phyloP scores from a whole-genome alignment of 768 basidiomycete genomes.

The Trametes cingulata region DNA sequence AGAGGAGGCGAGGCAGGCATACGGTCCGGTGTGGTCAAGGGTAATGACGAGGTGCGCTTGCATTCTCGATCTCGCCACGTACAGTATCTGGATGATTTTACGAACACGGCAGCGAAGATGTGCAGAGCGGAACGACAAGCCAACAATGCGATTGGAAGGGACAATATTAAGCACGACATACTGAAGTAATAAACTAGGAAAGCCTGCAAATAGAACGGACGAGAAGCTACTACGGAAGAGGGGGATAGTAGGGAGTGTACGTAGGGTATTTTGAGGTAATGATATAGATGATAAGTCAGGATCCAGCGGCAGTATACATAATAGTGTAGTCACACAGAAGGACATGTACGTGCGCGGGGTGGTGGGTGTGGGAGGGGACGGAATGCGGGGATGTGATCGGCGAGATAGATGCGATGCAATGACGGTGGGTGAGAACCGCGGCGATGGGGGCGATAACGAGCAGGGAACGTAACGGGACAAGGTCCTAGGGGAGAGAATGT shows the following conservation, averaged over 20 bases:
- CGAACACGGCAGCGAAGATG: background rate
- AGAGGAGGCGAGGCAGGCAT: too few relatives aligned
- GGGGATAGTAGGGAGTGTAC: background rate
- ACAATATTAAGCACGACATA: conserved; percentile 13
- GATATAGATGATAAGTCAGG: conserved; percentile 22
- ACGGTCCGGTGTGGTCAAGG: too few relatives aligned
- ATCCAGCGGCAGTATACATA: conserved; percentile 17
- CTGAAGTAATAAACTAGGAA: conserved; percentile 17
- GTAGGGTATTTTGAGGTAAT: conserved; percentile 18
- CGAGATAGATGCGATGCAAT: conserved; percentile 18
- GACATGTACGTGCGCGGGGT: conserved; percentile 1
- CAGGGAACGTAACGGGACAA: conserved; percentile 13
- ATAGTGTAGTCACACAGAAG: conserved; percentile 15
- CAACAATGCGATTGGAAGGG: background rate
- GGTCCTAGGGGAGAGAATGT: conserved; percentile 5
- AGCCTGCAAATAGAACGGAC: background rate
- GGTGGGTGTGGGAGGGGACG: conserved; percentile 7
- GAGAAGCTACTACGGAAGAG: background rate
- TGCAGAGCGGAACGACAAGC: conserved; percentile 1
- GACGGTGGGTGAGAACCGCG: conserved; percentile 17
- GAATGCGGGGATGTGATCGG: conserved; percentile 6
- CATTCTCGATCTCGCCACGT: background rate
- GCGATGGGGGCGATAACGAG: conserved; percentile 22
- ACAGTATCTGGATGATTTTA: background rate
- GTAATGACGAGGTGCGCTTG: too few relatives aligned